A percentile compares a stretch with the other conserved stretches of the same genome.
These are phyloP conservation scores for Boletellus ananiceps DNA, from an alignment of 768 basidiomycete species.

Conservation along the genomic window DNA sequence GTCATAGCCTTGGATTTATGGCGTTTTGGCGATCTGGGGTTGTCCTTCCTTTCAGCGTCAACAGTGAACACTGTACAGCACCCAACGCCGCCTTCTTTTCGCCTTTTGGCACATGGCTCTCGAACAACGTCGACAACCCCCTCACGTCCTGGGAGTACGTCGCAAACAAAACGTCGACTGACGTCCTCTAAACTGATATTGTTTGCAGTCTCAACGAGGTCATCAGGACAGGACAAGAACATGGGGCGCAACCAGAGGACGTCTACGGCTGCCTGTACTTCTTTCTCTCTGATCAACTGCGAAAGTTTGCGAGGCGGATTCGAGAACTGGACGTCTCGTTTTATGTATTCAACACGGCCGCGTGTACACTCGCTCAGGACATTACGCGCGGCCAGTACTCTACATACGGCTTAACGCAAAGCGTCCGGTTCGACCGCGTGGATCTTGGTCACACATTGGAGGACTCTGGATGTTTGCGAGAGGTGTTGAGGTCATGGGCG, in stretches of 20 bases:
- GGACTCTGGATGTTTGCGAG: constrained; percentile 28
- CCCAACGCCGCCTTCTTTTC: constrained; percentile 45
- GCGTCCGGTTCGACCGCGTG: constrained; percentile 40
- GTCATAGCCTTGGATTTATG: constrained; percentile 39
- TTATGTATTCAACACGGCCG: constrained; percentile 31
- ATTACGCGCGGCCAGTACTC: constrained; percentile 24
- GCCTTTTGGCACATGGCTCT: constrained; percentile 40
- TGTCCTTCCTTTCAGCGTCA: constrained; percentile 41
- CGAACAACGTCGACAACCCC: constrained; percentile 34
- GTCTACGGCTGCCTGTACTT: constrained; percentile 48
- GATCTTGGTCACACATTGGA: constrained; percentile 40
- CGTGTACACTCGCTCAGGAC: constrained; percentile 37
- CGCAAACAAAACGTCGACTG: neutral
- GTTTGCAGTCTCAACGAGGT: constrained; percentile 36
- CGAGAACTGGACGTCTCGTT: constrained; percentile 35
- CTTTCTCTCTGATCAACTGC: constrained; percentile 37
- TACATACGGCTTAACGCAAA: constrained; percentile 22
- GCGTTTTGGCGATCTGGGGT: constrained; percentile 39
- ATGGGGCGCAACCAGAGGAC: constrained; percentile 38
- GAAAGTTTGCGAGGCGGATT: constrained; percentile 35
- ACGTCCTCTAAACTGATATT: neutral
- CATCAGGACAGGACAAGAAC: constrained; percentile 31
- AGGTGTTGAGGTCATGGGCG: constrained; percentile 33
- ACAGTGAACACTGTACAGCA: constrained; percentile 32
- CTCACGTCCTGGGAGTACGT: constrained; percentile 47